A percentile compares a stretch with the other conserved stretches of the same genome.
These are phyloP conservation scores for Pseudoperonospora humuli DNA, from an alignment of 352 stramenopile species.

Conservation along the genomic window DNA sequence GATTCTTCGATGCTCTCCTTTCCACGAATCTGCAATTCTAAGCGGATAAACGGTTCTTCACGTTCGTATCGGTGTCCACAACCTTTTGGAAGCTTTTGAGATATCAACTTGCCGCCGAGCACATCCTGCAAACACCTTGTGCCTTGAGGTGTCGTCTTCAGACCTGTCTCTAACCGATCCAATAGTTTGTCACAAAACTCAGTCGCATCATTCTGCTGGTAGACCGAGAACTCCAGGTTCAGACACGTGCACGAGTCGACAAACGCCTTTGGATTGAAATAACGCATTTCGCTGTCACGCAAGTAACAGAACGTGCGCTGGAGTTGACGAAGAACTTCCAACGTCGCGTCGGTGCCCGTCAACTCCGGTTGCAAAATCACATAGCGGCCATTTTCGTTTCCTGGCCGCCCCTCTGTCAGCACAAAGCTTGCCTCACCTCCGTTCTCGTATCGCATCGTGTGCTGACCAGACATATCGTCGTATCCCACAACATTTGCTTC, in stretches of 20 bases:
- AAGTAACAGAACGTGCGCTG: slow-evolving; percentile 88
- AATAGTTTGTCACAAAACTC: slow-evolving; percentile 99
- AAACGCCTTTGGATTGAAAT: slow-evolving; percentile 83
- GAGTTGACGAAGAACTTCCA: slow-evolving; percentile 86
- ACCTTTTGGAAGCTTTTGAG: slow-evolving; percentile 85
- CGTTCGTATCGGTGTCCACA: slow-evolving; percentile 91
- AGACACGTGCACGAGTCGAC: slow-evolving; percentile 86
- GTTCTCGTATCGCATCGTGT: slow-evolving; percentile 85
- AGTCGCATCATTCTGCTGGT: slow-evolving; percentile 99
- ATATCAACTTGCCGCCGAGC: slow-evolving; percentile 78
- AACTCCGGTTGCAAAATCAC: slow-evolving; percentile 73
- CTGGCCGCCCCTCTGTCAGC: slow-evolving; percentile 87
- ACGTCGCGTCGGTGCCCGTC: slow-evolving; percentile 65
- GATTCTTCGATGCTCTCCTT: slow-evolving; percentile 97
- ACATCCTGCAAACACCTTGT: slow-evolving; percentile 67
- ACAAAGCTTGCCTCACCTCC: slow-evolving; percentile 84
- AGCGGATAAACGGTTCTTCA: slow-evolving; percentile 95
- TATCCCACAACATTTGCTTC: slow-evolving; percentile 89
- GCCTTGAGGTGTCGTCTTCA: slow-evolving; percentile 88
- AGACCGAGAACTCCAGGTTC: slow-evolving; percentile 92
- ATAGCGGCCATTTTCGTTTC: slow-evolving; percentile 95
- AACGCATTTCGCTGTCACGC: slow-evolving; percentile 78
- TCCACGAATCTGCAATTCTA: slow-evolving; percentile 97
- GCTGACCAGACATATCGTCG: slow-evolving; percentile 62
- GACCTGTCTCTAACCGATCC: slow-evolving; percentile 93